phyloP scores from a whole-genome alignment of 2,329 filamentous ascomycete species.

The Neocatenulostroma microsporum region DNA sequence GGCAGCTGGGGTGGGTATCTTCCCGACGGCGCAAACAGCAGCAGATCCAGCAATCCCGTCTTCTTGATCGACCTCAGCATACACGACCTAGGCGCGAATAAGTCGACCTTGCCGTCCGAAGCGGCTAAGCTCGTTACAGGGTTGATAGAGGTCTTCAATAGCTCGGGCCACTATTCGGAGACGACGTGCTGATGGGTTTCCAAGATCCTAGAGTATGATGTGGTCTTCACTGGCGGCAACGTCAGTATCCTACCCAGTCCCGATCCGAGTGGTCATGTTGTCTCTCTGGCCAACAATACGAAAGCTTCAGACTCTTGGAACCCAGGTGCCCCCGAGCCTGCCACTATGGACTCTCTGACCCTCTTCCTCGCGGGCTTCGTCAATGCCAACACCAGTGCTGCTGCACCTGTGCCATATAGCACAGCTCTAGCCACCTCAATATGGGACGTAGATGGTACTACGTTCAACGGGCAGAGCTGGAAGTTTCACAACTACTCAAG shows the following conservation, averaged over 20 bases:
- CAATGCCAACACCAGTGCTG: slow-evolving; percentile 1
- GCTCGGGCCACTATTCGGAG: slow-evolving; percentile 5
- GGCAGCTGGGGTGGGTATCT: not conserved
- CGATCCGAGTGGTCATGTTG: not conserved
- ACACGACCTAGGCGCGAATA: no score
- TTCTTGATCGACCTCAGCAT: not conserved
- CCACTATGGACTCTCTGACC: slow-evolving; percentile 4
- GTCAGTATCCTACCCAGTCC: slow-evolving; percentile 1
- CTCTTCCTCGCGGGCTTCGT: slow-evolving; percentile 6
- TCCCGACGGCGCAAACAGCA: not conserved
- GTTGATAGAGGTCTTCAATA: not conserved
- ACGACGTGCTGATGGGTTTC: slow-evolving; percentile 10
- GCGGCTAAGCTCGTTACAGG: not conserved
- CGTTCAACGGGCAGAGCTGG: slow-evolving; percentile 1
- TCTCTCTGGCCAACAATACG: slow-evolving; percentile 12
- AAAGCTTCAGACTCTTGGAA: slow-evolving; percentile 2
- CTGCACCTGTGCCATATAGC: not conserved
- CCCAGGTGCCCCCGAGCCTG: not conserved
- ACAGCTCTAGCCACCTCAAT: not conserved
- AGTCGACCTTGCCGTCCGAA: not conserved
- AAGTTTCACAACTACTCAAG: not conserved
- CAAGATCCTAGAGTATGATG: slow-evolving; percentile 12
- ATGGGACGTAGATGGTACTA: slow-evolving; percentile 1
- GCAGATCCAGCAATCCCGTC: not conserved
- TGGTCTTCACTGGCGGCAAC: slow-evolving; percentile 3